Evolutionary conservation across 2,329 filamentous ascomycete species (phyloP), one percentile per base, ranked within the genome.

Genomic region (Microcyclospora tardicrescens): DNA sequence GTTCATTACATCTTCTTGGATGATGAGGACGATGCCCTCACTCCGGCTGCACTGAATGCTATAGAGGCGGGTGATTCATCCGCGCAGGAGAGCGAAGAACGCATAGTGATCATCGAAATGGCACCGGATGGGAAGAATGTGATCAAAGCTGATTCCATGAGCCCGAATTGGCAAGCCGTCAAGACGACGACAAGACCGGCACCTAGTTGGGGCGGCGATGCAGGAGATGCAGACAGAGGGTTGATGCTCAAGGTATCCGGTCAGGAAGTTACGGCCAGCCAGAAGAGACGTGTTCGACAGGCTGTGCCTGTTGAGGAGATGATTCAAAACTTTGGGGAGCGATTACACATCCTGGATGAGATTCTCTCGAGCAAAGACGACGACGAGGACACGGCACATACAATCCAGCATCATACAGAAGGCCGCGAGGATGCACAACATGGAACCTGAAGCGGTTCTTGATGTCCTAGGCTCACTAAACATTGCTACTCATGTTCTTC

Each of bases 1-100:
- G 77, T 94, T 1, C 85, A 89, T 64, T 96, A 96, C 64, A 73
- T 96, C 54, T 96, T 98, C 65, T 75, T 76, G 50, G 87, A 96
- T 60, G 91, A 96, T 61, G 86, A 95, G 55, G 74, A 78, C 2
- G 81, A 87, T 34, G 66, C 82, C 33, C 67, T 93, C 29, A 81
- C 81, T 1, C 71, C 76, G 29, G 78, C 81, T 2, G 71, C 72
- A 5, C 60, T 79, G 42, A 66, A 68, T 28, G 67, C 69, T 14
- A 57, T 78, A 60, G 61, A 74, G 64, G 19, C 19, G 19, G 19
- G 19, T 24, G 19, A 24, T 24, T 4, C 19, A 4, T 24, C 19
- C 8, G 19, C 19, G 19, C 19, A 24, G 19, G 19, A 24, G 19
- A 24, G 19, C 8, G 57, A 65, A 28, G 73, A 79, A 40, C 68